Percentiles rank a stretch among this genome's conserved stretches.
These are phyloP conservation scores for Crithidia sp. DNA, from an alignment of 208 protist genomes.

Conservation along the genomic window DNA sequence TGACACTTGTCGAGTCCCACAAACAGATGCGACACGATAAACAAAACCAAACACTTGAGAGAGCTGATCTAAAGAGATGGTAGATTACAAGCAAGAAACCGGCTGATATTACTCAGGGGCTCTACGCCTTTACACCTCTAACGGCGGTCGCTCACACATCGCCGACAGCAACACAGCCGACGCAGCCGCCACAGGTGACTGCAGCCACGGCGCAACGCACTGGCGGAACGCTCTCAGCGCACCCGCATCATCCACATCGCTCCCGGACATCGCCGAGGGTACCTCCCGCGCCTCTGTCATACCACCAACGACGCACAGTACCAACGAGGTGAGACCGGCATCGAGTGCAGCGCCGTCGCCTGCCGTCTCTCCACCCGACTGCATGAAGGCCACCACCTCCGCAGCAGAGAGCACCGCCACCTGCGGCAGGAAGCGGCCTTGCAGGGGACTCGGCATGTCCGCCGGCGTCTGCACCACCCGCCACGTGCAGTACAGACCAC, in stretches of 20 bases:
- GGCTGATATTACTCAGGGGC: not conserved
- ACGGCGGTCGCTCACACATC: slow-evolving; percentile 4
- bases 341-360: not conserved
- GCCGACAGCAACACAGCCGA: slow-evolving; percentile 11
- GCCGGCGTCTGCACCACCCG: slow-evolving; percentile 40
- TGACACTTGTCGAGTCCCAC: no score
- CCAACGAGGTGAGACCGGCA: slow-evolving; percentile 14
- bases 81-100: no score
- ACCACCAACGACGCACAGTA: slow-evolving; percentile 30
- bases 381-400: slow-evolving; percentile 16
- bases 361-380: not conserved
- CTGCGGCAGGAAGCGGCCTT: slow-evolving; percentile 43
- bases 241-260: not conserved
- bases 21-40: no score
- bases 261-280: not conserved
- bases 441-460: slow-evolving; percentile 27
- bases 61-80: no score
- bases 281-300: not conserved
- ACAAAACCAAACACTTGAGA: no score
- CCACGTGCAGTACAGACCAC: slow-evolving; percentile 37
- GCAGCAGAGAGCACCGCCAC: slow-evolving; percentile 32
- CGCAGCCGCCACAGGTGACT: slow-evolving; percentile 1
- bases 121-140: not conserved
- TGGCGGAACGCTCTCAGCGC: slow-evolving; percentile 18
- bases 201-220: slow-evolving; percentile 30